Conservation (phyloP, 139 green algal species). For the Coelastrella sp. region DNA sequence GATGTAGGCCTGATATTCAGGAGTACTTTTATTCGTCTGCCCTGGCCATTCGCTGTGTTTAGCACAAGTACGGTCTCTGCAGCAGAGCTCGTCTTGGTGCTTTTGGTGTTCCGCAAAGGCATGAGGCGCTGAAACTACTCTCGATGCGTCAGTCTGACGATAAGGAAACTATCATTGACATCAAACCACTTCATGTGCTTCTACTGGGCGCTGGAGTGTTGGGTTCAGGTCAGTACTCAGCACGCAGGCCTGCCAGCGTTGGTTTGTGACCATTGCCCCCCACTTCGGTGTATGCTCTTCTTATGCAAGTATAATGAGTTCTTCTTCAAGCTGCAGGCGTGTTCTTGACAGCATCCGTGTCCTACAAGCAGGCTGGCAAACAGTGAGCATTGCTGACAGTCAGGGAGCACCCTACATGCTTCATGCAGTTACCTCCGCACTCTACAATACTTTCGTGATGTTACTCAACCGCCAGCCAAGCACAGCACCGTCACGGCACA, state of each 20-base stretch:
- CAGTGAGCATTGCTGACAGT: conserved; percentile 41
- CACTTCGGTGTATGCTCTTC: background rate
- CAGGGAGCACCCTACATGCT: background rate
- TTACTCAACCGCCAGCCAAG: too few species aligned
- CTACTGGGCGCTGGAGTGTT: conserved; percentile 10
- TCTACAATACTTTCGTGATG: too few species aligned
- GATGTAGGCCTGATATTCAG: too few species aligned
- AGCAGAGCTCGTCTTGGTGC: background rate
- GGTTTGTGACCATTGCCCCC: background rate
- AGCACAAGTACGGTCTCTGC: background rate
- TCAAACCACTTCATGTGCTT: conserved; percentile 24
- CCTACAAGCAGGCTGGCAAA: conserved; percentile 40
- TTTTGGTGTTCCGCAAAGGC: background rate
- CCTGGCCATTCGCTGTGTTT: too few species aligned
- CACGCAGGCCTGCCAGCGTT: background rate
- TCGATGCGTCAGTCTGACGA: background rate
- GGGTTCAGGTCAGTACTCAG: background rate
- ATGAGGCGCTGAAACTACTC: background rate
- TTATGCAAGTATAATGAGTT: background rate
- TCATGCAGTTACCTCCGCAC: background rate
- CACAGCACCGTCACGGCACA: too few species aligned
- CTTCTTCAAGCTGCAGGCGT: conserved; percentile 12
- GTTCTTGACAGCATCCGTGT: conserved; percentile 9
- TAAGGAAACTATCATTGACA: background rate
- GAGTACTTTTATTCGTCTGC: too few species aligned